Percentiles rank a stretch among this genome's conserved stretches.
Evolutionary conservation across 306 rosid genomes (phyloP).

Genomic region (Prunus salicina): DNA sequence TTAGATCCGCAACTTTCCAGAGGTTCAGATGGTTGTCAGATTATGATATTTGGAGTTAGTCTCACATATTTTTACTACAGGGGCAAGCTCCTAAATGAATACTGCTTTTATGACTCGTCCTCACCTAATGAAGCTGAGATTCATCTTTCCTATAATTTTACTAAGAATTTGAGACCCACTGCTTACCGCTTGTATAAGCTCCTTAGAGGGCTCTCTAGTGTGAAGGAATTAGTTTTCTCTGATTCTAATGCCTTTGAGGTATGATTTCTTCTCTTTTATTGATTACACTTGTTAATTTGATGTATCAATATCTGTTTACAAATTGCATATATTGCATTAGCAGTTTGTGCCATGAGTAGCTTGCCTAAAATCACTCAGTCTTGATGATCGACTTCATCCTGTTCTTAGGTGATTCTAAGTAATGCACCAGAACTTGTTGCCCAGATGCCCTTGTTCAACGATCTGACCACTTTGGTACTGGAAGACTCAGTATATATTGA

Average conservation of each 20-base stretch:
- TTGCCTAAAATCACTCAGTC: neutral
- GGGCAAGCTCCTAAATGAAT: neutral
- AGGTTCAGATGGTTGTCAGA: neutral
- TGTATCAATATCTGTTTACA: neutral
- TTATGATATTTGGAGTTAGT: neutral
- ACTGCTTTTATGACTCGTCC: neutral
- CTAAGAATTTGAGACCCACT: neutral
- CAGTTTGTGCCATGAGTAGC: neutral
- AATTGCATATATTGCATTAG: neutral
- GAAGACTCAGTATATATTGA: neutral
- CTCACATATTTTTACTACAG: neutral
- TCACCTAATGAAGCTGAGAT: neutral
- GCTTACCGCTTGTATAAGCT: slow-evolving; percentile 4
- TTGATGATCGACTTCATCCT: neutral
- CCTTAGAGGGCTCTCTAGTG: neutral
- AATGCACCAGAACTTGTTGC: neutral
- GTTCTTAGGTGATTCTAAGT: neutral
- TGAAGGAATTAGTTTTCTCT: neutral
- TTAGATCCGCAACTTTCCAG: neutral
- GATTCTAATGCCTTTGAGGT: neutral
- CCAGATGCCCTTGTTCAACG: neutral
- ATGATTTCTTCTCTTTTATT: neutral
- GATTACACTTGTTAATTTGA: neutral
- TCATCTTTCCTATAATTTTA: neutral
- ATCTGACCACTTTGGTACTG: neutral